phyloP scores from a whole-genome alignment of 495 filamentous ascomycete species.

The Penicillium soppii region DNA sequence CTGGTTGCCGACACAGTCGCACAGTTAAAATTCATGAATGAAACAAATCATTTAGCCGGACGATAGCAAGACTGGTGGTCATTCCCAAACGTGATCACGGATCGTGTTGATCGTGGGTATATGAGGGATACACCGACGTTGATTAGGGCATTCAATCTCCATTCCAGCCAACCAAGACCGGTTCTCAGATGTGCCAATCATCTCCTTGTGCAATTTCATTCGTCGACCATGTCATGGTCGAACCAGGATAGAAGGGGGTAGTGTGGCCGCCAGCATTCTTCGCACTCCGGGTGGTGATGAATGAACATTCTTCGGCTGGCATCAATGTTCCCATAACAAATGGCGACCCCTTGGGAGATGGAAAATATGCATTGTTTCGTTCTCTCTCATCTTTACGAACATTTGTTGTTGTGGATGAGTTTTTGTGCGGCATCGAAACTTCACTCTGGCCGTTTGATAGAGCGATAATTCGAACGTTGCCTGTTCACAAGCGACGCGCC shows the following conservation, averaged over 20 bases:
- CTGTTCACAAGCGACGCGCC: not conserved
- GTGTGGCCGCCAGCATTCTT: constrained; percentile 39
- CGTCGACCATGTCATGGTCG: constrained; percentile 1
- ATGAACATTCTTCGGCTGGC: constrained; percentile 33
- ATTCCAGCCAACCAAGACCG: constrained; percentile 2
- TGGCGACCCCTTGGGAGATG: constrained; percentile 10
- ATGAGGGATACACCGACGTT: not conserved
- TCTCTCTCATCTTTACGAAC: no score
- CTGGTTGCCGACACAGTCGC: no score
- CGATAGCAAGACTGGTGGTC: no score
- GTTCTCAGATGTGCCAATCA: not conserved
- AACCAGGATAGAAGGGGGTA: constrained; percentile 8
- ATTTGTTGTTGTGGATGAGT: constrained; percentile 16
- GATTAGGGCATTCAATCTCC: not conserved
- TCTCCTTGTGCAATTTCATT: not conserved
- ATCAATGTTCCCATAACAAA: constrained; percentile 40
- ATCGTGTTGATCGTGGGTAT: no score
- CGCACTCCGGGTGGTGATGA: constrained; percentile 28
- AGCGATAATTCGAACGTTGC: not conserved
- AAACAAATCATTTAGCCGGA: no score
- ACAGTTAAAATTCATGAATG: no score
- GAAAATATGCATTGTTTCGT: constrained; percentile 7
- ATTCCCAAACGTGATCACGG: no score
- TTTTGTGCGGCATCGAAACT: not conserved
- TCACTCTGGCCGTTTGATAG: not conserved